Evolutionary conservation across 345 rosid genomes (phyloP).

Genomic region (Hibiscus tridactylites): DNA sequence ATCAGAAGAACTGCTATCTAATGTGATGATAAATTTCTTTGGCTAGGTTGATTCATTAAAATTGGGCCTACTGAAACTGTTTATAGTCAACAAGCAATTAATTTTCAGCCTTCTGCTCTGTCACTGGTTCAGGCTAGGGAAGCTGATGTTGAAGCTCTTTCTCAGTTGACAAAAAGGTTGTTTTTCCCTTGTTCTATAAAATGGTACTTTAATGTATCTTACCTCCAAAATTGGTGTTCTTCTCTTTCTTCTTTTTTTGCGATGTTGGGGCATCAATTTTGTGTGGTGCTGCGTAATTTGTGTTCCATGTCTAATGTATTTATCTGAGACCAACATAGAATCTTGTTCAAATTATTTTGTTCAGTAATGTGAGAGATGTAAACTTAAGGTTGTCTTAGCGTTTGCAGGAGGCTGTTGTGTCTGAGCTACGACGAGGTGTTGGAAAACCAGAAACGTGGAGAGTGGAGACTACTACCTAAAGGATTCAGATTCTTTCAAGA

Average conservation of each 20-base stretch:
- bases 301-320: not conserved
- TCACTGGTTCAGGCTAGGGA: conserved; percentile 48
- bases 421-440: not conserved
- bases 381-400: conserved; percentile 7
- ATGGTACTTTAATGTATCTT: not conserved
- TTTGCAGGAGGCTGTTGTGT: too few species aligned
- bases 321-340: not conserved
- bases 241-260: too few species aligned
- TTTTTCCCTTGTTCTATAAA: too few species aligned
- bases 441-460: conserved; percentile 50
- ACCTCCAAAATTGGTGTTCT: not conserved
- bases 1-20: not conserved
- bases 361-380: conserved; percentile 5
- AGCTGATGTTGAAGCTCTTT: conserved; percentile 53
- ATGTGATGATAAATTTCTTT: conserved; percentile 15
- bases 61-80: conserved; percentile 29
- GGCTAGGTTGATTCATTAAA: conserved; percentile 36
- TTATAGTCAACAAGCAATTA: conserved; percentile 21
- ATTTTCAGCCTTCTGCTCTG: too few species aligned
- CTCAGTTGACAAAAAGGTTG: conserved; percentile 55
- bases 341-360: conserved; percentile 7
- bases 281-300: too few species aligned
- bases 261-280: not conserved
- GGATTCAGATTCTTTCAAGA: too few species aligned
- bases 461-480: not conserved